phyloP scores from a whole-genome alignment of 495 filamentous ascomycete genomes.

The Penicillium verhagenii region DNA sequence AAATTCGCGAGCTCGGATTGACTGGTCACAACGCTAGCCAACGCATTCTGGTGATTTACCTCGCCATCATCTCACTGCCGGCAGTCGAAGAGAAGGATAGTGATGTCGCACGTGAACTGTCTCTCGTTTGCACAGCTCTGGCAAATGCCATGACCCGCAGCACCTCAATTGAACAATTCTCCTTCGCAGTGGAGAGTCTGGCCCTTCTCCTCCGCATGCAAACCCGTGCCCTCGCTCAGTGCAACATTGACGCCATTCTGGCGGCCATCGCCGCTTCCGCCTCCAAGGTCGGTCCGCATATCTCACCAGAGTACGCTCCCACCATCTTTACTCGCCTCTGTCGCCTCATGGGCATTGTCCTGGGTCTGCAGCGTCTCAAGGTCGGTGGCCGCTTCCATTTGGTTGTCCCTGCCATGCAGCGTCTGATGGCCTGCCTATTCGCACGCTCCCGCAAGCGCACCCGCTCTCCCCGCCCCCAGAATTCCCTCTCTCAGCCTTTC shows the following conservation, averaged over 20 bases:
- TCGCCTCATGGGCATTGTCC: constrained; percentile 52
- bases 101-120: constrained; percentile 34
- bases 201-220: constrained; percentile 57
- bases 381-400: constrained; percentile 70
- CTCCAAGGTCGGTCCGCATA: constrained; percentile 39
- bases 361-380: constrained; percentile 62
- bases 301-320: constrained; percentile 41
- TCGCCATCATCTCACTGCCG: constrained; percentile 34
- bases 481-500: constrained; percentile 33
- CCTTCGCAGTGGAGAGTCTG: constrained; percentile 53
- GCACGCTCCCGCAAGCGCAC: constrained; percentile 45
- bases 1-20: constrained; percentile 36
- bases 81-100: constrained; percentile 43
- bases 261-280: constrained; percentile 54
- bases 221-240: constrained; percentile 59
- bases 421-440: constrained; percentile 64
- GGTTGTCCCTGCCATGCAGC: constrained; percentile 59
- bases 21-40: constrained; percentile 29
- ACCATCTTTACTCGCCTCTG: constrained; percentile 62
- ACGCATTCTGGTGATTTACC: constrained; percentile 37
- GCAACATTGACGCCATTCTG: constrained; percentile 66
- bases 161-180: constrained; percentile 53
- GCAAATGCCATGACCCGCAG: constrained; percentile 31
- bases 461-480: constrained; percentile 36
- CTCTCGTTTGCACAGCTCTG: constrained; percentile 33